Conservation (phyloP, 2,329 filamentous ascomycete species). For the Fusarium annulatum region DNA sequence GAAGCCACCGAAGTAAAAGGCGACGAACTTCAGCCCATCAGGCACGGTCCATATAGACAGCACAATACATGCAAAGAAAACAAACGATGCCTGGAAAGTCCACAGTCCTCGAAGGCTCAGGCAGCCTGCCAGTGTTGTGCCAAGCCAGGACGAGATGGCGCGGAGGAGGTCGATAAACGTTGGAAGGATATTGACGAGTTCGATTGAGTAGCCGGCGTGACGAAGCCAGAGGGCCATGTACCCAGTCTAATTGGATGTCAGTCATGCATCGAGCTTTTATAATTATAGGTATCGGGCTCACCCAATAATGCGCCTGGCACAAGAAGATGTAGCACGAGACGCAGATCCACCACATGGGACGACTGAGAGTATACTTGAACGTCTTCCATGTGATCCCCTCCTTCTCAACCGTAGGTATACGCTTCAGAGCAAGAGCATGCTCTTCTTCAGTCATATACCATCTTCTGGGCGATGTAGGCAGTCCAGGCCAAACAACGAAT, state of each 20-base stretch:
- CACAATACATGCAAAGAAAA: background rate
- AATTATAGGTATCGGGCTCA: accelerated
- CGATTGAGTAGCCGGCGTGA: background rate
- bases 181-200: background rate
- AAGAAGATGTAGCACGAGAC: conserved; percentile 2
- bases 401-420: background rate
- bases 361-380: background rate
- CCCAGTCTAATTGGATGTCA: background rate
- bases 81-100: conserved; percentile 5
- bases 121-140: background rate
- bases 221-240: background rate
- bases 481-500: background rate
- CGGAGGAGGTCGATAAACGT: background rate
- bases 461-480: background rate
- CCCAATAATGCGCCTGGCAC: background rate
- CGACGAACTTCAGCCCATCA: background rate
- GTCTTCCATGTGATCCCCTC: conserved; percentile 1
- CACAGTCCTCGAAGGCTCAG: conserved; percentile 1
- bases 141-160: background rate
- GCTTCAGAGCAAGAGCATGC: background rate
- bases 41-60: background rate
- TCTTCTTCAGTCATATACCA: conserved; percentile 2
- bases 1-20: conserved; percentile 3
- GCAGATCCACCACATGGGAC: conserved; percentile 11
- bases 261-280: accelerated